Evolutionary conservation across 2,329 filamentous ascomycete species (phyloP).

Genomic region (Neodidymelliopsis sp.): DNA sequence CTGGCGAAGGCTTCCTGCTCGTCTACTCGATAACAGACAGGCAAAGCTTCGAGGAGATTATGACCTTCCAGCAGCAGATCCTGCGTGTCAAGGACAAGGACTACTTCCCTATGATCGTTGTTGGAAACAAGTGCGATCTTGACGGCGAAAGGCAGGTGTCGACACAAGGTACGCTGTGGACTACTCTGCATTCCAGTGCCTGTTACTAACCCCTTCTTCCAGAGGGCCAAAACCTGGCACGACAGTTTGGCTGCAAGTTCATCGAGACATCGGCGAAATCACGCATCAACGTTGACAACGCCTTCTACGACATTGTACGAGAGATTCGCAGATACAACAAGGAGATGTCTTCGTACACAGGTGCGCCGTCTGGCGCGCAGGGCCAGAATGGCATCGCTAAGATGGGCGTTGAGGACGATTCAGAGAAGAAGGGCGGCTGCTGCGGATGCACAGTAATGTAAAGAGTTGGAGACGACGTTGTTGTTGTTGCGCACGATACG

Average conservation of each 20-base stretch:
- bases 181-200: conserved; percentile 6
- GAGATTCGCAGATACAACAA: conserved; percentile 99
- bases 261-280: conserved; percentile 99
- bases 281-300: conserved; percentile 96
- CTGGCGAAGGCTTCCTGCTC: conserved; percentile 95
- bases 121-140: conserved; percentile 99
- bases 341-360: conserved; percentile 90
- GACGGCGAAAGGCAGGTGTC: conserved; percentile 91
- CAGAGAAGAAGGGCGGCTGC: conserved; percentile 78
- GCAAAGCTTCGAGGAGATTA: conserved; percentile 98
- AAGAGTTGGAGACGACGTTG: conserved; percentile 17
- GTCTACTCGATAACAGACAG: conserved; percentile 98
- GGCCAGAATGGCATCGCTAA: conserved; percentile 68
- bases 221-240: conserved; percentile 91
- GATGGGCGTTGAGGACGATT: conserved; percentile 78
- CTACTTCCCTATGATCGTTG: conserved; percentile 99
- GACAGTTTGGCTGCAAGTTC: conserved; percentile 94
- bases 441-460: conserved; percentile 91
- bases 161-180: conserved; percentile 75
- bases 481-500: conserved; percentile 16
- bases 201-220: conserved; percentile 35
- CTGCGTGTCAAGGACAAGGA: conserved; percentile 99
- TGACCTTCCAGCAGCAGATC: conserved; percentile 98
- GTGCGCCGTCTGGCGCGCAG: conserved; percentile 65
- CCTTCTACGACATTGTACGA: conserved; percentile 97